Conservation (phyloP, 495 filamentous ascomycete species). For the Letharia lupina region DNA sequence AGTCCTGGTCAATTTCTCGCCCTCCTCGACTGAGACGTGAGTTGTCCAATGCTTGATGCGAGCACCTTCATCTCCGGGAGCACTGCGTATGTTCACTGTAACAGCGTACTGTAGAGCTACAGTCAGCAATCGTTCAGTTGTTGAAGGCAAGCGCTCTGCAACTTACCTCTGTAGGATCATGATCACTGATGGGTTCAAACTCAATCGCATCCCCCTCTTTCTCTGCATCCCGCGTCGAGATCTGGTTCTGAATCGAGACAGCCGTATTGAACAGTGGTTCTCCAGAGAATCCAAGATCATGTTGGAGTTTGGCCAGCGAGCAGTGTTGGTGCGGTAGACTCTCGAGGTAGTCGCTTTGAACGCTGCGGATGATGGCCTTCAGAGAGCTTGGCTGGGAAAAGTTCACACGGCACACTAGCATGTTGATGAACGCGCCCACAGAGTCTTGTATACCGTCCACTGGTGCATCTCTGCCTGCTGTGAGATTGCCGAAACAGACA, state of each 20-base stretch:
- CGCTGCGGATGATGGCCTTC: slow-evolving; percentile 34
- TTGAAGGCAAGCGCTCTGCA: not conserved
- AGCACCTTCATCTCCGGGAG: slow-evolving; percentile 37
- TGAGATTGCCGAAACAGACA: slow-evolving; percentile 47
- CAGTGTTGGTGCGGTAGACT: slow-evolving; percentile 44
- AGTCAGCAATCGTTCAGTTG: not conserved
- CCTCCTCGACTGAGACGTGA: slow-evolving; percentile 37
- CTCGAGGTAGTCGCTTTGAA: slow-evolving; percentile 43
- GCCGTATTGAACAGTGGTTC: slow-evolving; percentile 50
- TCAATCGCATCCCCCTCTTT: slow-evolving; percentile 32
- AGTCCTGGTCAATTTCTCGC: slow-evolving; percentile 21
- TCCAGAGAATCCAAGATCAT: slow-evolving; percentile 43
- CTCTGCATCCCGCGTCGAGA: slow-evolving; percentile 27
- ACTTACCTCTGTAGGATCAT: slow-evolving; percentile 39
- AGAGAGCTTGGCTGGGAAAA: slow-evolving; percentile 26
- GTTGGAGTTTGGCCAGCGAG: slow-evolving; percentile 48
- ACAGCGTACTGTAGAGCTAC: slow-evolving; percentile 30
- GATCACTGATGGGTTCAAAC: slow-evolving; percentile 33
- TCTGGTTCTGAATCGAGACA: slow-evolving; percentile 43
- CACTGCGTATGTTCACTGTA: slow-evolving; percentile 42
- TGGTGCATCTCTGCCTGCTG: slow-evolving; percentile 43
- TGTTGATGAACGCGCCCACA: slow-evolving; percentile 48
- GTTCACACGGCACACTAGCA: slow-evolving; percentile 44
- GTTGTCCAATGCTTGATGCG: slow-evolving; percentile 43
- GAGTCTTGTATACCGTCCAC: slow-evolving; percentile 39